Conservation (phyloP, 441 rosid genomes). For the Populus trichocarpa region DNA sequence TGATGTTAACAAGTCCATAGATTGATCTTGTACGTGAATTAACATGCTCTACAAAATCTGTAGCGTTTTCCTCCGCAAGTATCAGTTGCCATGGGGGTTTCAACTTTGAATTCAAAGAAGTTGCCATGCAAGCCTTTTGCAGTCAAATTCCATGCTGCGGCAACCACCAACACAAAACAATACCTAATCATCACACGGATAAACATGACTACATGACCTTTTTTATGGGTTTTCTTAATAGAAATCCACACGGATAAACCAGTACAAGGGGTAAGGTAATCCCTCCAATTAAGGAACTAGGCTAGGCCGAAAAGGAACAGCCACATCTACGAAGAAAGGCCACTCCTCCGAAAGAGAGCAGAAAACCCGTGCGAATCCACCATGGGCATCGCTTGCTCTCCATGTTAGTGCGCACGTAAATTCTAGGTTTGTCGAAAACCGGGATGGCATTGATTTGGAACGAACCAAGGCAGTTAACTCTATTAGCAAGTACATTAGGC, state of each 20-base stretch:
- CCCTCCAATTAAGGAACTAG: constrained; percentile 52
- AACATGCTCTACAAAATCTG: not conserved
- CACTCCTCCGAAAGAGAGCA: constrained; percentile 44
- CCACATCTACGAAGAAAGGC: constrained; percentile 36
- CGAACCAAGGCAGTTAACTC: constrained; percentile 33
- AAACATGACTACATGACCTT: constrained; percentile 9
- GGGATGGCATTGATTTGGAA: constrained; percentile 58
- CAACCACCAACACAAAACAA: constrained; percentile 27
- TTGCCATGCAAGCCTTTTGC: constrained; percentile 41
- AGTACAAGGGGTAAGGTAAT: constrained; percentile 37
- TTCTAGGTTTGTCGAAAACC: constrained; percentile 40
- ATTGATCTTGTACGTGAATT: not conserved
- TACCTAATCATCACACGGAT: constrained; percentile 28
- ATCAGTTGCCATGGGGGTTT: not conserved
- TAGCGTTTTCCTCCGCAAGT: not conserved
- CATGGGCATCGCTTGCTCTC: constrained; percentile 26
- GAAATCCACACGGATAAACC: constrained; percentile 50
- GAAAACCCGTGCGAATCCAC: constrained; percentile 26
- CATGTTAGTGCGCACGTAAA: constrained; percentile 20
- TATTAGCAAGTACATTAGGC: constrained; percentile 26
- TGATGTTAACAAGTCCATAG: not conserved
- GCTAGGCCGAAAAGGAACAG: constrained; percentile 47
- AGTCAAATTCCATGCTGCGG: constrained; percentile 39
- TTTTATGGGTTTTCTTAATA: constrained; percentile 19
- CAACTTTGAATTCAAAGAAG: constrained; percentile 16